Evolutionary conservation across 495 filamentous ascomycete genomes (phyloP).

Genomic region (Penicillium dipodomyicola): DNA sequence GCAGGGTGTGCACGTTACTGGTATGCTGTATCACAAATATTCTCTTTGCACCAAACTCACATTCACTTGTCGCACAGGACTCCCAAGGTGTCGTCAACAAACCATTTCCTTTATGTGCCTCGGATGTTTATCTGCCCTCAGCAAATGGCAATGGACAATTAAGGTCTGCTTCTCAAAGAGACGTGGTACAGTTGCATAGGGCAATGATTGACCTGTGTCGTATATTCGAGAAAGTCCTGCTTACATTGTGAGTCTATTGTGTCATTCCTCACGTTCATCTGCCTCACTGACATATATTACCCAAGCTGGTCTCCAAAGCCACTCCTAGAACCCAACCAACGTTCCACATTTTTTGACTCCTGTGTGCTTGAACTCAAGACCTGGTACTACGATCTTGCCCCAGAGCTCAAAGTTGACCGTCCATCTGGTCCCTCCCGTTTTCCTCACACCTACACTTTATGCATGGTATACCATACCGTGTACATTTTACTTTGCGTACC

Average conservation of each 20-base stretch:
- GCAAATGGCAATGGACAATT: conserved; percentile 23
- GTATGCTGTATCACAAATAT: conserved; percentile 10
- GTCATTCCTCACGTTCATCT: too few species aligned
- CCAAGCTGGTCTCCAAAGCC: conserved; percentile 31
- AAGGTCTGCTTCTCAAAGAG: conserved; percentile 18
- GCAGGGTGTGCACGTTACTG: conserved; percentile 32
- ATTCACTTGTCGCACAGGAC: conserved; percentile 17
- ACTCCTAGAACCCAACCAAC: conserved; percentile 18
- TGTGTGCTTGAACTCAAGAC: conserved; percentile 30
- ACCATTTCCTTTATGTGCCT: conserved; percentile 22
- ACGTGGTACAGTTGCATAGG: conserved; percentile 22
- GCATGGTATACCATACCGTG: conserved; percentile 33
- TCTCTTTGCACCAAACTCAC: not conserved
- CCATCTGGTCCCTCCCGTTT: conserved; percentile 17
- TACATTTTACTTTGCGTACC: conserved; percentile 27
- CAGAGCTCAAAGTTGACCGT: conserved; percentile 21
- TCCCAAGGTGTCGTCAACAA: conserved; percentile 31
- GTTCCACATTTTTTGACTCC: conserved; percentile 26
- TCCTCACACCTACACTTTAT: conserved; percentile 29
- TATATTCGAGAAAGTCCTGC: conserved; percentile 30
- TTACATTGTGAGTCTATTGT: conserved; percentile 22
- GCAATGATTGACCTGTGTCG: conserved; percentile 31
- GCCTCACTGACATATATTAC: not conserved
- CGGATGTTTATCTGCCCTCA: conserved; percentile 16
- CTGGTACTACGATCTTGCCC: conserved; percentile 30